Percentiles rank a stretch among this genome's conserved stretches.
These are phyloP conservation scores for Basipetospora chlamydospora DNA, from an alignment of 2,329 filamentous ascomycete genomes.

Conservation along the genomic window DNA sequence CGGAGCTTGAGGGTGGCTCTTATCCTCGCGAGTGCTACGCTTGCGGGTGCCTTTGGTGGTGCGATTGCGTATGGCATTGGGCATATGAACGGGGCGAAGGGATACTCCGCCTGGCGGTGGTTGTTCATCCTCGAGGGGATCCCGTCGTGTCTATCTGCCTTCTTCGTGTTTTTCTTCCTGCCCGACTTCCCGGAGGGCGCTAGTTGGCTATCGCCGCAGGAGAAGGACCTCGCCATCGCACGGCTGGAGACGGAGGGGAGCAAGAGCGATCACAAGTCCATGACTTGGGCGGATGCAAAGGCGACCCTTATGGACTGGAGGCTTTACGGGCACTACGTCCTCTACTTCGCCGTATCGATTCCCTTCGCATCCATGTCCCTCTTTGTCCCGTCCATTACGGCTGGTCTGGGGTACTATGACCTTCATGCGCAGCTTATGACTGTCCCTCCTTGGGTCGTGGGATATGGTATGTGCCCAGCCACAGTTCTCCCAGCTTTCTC, in stretches of 20 bases:
- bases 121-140: constrained; percentile 50
- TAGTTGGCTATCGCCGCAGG: constrained; percentile 33
- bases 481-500: constrained; percentile 1
- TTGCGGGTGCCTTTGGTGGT: constrained; percentile 60
- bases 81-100: constrained; percentile 50
- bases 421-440: constrained; percentile 51
- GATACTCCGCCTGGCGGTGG: constrained; percentile 52
- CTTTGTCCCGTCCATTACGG: constrained; percentile 47
- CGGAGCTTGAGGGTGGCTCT: constrained; percentile 55
- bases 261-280: constrained; percentile 43
- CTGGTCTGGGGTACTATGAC: constrained; percentile 33
- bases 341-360: constrained; percentile 34
- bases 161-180: constrained; percentile 51
- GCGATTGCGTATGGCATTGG: constrained; percentile 59
- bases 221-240: constrained; percentile 38
- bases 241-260: constrained; percentile 31
- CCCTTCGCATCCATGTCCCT: constrained; percentile 46
- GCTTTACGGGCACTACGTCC: constrained; percentile 52
- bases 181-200: constrained; percentile 53
- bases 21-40: constrained; percentile 52
- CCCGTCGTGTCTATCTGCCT: constrained; percentile 46
- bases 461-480: constrained; percentile 32
- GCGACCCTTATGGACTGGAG: constrained; percentile 51
- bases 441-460: constrained; percentile 49
- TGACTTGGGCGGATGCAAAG: constrained; percentile 54